These are phyloP conservation scores for Calonectria pauciramosa DNA, from an alignment of 2,329 filamentous ascomycete species.

Conservation along the genomic window DNA sequence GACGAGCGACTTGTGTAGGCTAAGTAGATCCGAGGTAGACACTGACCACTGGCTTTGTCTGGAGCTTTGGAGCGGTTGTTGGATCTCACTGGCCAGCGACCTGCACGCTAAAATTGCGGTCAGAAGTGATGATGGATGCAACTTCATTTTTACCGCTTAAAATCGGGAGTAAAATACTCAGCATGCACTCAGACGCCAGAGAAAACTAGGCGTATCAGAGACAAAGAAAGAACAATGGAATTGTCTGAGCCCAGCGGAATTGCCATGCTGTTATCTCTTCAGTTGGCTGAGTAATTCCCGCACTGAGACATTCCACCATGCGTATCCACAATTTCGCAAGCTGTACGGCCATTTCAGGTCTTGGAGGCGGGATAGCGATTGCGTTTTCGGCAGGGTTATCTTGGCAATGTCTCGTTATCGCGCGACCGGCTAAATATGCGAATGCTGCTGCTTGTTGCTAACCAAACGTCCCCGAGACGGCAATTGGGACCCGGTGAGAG, in stretches of 20 bases:
- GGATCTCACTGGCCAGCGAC: neutral
- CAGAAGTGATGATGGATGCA: neutral
- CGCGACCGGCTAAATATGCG: neutral
- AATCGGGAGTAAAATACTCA: neutral
- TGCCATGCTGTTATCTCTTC: neutral
- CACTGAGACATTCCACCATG: neutral
- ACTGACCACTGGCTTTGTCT: neutral
- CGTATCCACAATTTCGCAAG: constrained; percentile 1
- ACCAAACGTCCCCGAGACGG: no score
- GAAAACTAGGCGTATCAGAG: neutral
- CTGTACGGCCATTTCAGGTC: neutral
- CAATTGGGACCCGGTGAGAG: no score
- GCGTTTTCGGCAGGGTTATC: constrained; percentile 1
- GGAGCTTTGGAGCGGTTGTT: neutral
- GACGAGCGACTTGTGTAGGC: neutral
- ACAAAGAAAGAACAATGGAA: no score
- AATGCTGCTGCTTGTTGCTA: neutral
- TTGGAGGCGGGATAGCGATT: neutral
- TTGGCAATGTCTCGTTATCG: neutral
- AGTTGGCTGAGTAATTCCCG: neutral
- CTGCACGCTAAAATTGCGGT: neutral
- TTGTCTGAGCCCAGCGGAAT: neutral
- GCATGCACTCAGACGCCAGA: neutral
- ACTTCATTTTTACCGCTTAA: neutral
- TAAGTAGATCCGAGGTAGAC: neutral